These are phyloP conservation scores for Apiotrichum sp. DNA, from an alignment of 1,284 basidiomycete species.

Conservation along the genomic window DNA sequence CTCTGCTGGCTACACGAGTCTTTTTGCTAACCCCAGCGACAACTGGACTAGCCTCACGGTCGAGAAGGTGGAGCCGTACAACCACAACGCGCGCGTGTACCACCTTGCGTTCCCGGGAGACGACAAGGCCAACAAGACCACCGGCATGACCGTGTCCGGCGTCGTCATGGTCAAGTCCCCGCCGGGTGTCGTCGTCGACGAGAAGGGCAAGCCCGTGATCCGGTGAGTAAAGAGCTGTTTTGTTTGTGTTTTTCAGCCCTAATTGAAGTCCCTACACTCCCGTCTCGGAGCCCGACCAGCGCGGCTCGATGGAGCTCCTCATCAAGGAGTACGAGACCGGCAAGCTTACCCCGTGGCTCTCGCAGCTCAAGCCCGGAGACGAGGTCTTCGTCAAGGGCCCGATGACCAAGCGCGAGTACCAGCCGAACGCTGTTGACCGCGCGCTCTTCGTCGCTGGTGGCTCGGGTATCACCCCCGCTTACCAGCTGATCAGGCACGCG, in stretches of 20 bases:
- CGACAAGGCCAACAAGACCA: constrained; percentile 57
- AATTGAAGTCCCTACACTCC: constrained; percentile 65
- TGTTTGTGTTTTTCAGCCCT: constrained; percentile 4
- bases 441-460: constrained; percentile 81
- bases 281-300: constrained; percentile 63
- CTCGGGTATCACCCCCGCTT: constrained; percentile 51
- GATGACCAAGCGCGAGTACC: constrained; percentile 73
- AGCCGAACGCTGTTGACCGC: constrained; percentile 77
- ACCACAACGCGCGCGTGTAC: constrained; percentile 82
- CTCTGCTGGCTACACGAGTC: neutral
- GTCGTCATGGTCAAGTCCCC: constrained; percentile 53
- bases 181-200: constrained; percentile 52
- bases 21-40: constrained; percentile 27
- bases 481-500: constrained; percentile 62
- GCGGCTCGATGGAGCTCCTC: constrained; percentile 72
- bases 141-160: constrained; percentile 58
- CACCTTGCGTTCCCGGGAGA: constrained; percentile 79
- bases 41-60: constrained; percentile 57
- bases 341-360: constrained; percentile 71
- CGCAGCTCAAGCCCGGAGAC: constrained; percentile 68
- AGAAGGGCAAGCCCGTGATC: constrained; percentile 81
- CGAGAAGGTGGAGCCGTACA: constrained; percentile 79
- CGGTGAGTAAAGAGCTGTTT: constrained; percentile 52
- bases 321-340: constrained; percentile 69
- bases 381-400: constrained; percentile 85